Base-by-base conservation (phyloP, 1,284 basidiomycete genomes). In the Sporisorium scitamineum region DNA sequence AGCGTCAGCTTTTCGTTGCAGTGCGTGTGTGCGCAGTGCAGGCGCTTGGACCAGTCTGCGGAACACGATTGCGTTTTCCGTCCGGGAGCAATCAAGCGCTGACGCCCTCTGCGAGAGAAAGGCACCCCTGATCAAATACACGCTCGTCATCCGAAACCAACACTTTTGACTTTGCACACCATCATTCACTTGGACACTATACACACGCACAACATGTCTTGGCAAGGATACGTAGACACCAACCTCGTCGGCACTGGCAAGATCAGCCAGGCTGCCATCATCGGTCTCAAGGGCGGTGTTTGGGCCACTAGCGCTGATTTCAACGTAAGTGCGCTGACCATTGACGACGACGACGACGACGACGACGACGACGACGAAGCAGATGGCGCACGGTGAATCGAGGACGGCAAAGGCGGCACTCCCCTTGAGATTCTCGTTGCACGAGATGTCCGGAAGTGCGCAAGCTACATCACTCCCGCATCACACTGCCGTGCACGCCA, bases 231-330 rank as follows among this genome's bases (percentile, higher is more conserved):
- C 88, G 93, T 97, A 86, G 94, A 97, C 87, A 87, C 88, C 83
- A 92, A 95, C 86, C 90, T 97, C 71, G 86, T 96, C 76, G 92
- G 90, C 31, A 92, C 88, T 64, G 91, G 91, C 80, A 93, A 91
- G 87, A 88, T 97, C 85, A 64, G 87, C 44, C 89, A 90, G 81
- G 94, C 93, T 44, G 94, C 94, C 47, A 97, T 97, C 86, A 76
- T 97, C 58, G 95, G 94, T 44, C 89, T 89, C 75, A 87, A 90
- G 80, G 94, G 94, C 54, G 94, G 95, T 69, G 89, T 95, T 27
- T 97, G 95, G 95, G 95, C 94, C 22, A 81, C 89, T 7, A 90
- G 90, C 16, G 14, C 89, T 10, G 92, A 91, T n/a, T 95, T 92
- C 87, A 89, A 85, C 32, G 94, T 96, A 85, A 55, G 80, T 82